Conservation (phyloP, 2,329 filamentous ascomycete species). For the Colletotrichum sp. region DNA sequence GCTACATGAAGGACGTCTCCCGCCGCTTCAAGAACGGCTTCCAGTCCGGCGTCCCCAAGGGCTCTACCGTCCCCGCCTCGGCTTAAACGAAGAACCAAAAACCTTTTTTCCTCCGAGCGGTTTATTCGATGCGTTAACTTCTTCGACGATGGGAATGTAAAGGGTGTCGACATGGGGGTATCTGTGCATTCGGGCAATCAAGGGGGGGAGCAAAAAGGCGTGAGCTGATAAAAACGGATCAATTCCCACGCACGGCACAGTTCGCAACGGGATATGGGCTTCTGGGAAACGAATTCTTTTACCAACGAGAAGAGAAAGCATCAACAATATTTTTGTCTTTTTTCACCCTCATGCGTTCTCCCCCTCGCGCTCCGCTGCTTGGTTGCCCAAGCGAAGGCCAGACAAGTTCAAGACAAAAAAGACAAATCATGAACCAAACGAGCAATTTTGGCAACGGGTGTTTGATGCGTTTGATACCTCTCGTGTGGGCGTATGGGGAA, state of each 20-base stretch:
- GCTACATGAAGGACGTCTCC: constrained; percentile 90
- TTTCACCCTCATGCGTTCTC: background rate
- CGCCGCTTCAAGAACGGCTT: constrained; percentile 98
- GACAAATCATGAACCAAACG: constrained; percentile 2
- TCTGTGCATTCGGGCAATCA: constrained; percentile 18
- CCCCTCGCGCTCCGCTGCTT: background rate
- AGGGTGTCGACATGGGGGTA: constrained; percentile 20
- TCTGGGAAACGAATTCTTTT: background rate
- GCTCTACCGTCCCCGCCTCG: constrained; percentile 69
- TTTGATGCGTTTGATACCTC: constrained; percentile 8
- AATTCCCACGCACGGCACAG: background rate
- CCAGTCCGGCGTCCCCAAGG: constrained; percentile 88
- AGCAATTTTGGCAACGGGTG: background rate
- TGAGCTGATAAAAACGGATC: constrained; percentile 1
- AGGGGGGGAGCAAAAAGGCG: constrained; percentile 1
- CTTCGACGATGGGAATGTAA: constrained; percentile 17
- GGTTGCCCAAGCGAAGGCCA: constrained; percentile 15
- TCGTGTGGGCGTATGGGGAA: background rate
- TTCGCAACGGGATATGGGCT: background rate
- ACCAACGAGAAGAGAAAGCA: background rate
- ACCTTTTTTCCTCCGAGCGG: background rate
- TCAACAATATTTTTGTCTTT: background rate
- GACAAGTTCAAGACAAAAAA: background rate
- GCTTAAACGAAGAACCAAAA: constrained; percentile 31
- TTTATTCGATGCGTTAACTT: background rate